phyloP scores from a whole-genome alignment of 2,329 filamentous ascomycete species.

The Chrysoporthe puriensis region DNA sequence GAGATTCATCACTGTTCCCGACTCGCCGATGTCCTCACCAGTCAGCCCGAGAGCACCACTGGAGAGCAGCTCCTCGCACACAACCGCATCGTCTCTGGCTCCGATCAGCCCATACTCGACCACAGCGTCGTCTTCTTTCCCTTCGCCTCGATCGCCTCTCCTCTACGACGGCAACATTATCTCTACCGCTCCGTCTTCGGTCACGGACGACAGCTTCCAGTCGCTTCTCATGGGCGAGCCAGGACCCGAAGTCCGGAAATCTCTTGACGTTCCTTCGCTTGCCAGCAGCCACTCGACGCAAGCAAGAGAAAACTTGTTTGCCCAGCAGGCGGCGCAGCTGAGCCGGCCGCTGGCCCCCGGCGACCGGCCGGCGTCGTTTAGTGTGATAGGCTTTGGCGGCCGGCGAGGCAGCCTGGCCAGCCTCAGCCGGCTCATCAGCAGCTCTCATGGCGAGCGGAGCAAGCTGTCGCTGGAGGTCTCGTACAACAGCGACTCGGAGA shows the following conservation, averaged over 20 bases:
- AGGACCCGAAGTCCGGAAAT: constrained; percentile 72
- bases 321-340: constrained; percentile 48
- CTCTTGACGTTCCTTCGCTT: constrained; percentile 70
- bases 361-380: constrained; percentile 65
- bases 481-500: constrained; percentile 58
- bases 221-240: constrained; percentile 75
- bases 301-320: constrained; percentile 67
- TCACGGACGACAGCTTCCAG: constrained; percentile 72
- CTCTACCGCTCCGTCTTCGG: constrained; percentile 75
- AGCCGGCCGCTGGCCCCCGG: constrained; percentile 54
- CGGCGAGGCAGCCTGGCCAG: constrained; percentile 78
- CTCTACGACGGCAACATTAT: constrained; percentile 73
- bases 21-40: constrained; percentile 29
- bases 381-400: constrained; percentile 65
- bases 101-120: constrained; percentile 65
- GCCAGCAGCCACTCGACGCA: constrained; percentile 79
- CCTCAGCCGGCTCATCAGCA: constrained; percentile 75
- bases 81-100: constrained; percentile 43
- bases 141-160: constrained; percentile 71
- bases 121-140: constrained; percentile 66
- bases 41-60: constrained; percentile 29
- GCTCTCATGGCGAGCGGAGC: constrained; percentile 73
- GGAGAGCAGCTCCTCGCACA: constrained; percentile 30
- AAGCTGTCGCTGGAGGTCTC: constrained; percentile 73
- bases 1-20: constrained; percentile 37